Conservation (phyloP, 1,284 basidiomycete genomes). For the Leccinum solheimii region DNA sequence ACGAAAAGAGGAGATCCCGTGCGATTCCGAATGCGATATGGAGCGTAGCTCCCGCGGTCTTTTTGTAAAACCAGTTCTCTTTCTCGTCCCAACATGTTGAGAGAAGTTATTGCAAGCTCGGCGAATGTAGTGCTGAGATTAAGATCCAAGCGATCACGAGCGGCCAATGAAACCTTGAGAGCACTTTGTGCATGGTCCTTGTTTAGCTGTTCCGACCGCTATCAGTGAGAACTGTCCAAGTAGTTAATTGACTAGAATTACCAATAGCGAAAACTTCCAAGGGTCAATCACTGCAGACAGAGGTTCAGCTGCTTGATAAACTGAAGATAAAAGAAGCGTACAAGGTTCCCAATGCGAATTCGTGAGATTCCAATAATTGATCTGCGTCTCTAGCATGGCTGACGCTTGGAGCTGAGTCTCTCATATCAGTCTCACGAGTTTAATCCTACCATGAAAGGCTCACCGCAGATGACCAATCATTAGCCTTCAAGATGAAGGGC, state of each 20-base stretch:
- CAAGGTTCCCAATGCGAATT: constrained; percentile 99
- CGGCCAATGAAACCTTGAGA: constrained; percentile 66
- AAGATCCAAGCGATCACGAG: constrained; percentile 85
- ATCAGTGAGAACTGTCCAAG: constrained; percentile 14
- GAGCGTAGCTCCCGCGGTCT: constrained; percentile 85
- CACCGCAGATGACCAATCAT: constrained; percentile 95
- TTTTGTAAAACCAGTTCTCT: constrained; percentile 71
- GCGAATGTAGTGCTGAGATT: constrained; percentile 93
- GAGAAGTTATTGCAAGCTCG: constrained; percentile 79
- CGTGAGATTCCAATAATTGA: constrained; percentile 96
- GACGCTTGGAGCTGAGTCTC: constrained; percentile 71
- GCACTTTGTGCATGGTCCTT: constrained; percentile 56
- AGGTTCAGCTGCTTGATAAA: constrained; percentile 3
- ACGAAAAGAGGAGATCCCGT: constrained; percentile 84
- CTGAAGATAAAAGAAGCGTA: constrained; percentile 35
- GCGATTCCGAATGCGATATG: constrained; percentile 90
- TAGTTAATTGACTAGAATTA: constrained; percentile 32
- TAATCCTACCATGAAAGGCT: constrained; percentile 11
- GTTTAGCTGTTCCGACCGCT: constrained; percentile 43
- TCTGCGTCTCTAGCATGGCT: constrained; percentile 76
- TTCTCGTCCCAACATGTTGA: constrained; percentile 74
- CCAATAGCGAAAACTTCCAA: constrained; percentile 85
- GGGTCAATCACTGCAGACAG: constrained; percentile 81
- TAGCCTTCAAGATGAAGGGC: constrained; percentile 80
- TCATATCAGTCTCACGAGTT: constrained; percentile 11